Conservation (phyloP, 1,139 yeast species). For the Candida albicans region DNA sequence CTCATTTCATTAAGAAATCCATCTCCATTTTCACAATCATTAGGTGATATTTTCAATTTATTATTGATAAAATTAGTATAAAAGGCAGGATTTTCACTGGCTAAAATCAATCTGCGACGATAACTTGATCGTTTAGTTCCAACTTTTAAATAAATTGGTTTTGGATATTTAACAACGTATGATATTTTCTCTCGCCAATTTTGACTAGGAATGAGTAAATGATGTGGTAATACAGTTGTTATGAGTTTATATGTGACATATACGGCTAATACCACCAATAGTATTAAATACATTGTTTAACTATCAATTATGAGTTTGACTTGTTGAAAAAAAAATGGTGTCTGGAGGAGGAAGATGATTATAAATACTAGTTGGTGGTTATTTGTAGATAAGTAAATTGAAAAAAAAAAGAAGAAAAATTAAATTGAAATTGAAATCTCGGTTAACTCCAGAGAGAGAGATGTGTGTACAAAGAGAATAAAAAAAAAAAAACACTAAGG, state of each 20-base stretch:
- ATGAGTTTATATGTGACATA: slow-evolving; percentile 13
- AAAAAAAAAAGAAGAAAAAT: too few relatives aligned
- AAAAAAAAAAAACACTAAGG: background rate
- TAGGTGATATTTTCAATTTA: slow-evolving; percentile 36
- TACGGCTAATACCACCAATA: slow-evolving; percentile 1
- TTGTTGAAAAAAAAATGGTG: background rate
- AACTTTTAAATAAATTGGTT: slow-evolving; percentile 37
- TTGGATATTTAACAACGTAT: slow-evolving; percentile 33
- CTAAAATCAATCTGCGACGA: slow-evolving; percentile 55
- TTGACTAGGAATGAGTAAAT: slow-evolving; percentile 45
- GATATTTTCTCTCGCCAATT: slow-evolving; percentile 43
- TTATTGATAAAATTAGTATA: slow-evolving; percentile 47
- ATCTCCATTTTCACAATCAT: slow-evolving; percentile 27
- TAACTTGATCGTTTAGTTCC: slow-evolving; percentile 44
- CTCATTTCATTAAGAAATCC: slow-evolving; percentile 30
- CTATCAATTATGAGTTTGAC: background rate
- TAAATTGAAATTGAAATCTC: background rate
- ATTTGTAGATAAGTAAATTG: too few relatives aligned
- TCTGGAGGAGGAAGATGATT: too few relatives aligned
- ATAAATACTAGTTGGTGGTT: background rate
- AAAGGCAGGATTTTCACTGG: slow-evolving; percentile 48
- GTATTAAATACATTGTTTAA: slow-evolving; percentile 9
- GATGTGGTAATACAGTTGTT: slow-evolving; percentile 33
- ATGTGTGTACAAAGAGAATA: background rate
- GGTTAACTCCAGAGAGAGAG: background rate